Evolutionary conservation across 2,329 filamentous ascomycete genomes (phyloP).

Genomic region (Ceratocystiopsis minuta): DNA sequence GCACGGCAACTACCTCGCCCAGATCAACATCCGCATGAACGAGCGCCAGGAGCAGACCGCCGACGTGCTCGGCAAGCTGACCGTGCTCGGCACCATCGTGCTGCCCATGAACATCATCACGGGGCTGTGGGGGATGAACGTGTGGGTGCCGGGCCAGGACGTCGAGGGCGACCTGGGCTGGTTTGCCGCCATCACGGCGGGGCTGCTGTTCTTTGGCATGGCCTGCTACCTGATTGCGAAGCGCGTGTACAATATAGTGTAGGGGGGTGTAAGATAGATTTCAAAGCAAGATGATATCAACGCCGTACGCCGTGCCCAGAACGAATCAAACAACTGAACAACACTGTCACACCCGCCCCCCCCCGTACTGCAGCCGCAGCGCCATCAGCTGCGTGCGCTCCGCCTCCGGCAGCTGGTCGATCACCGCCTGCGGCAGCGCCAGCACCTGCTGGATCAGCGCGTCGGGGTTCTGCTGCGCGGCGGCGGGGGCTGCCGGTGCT

Average conservation of each 20-base stretch:
- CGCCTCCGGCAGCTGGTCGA: constrained; percentile 58
- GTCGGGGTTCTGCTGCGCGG: constrained; percentile 35
- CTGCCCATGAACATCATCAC: constrained; percentile 98
- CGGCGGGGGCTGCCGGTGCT: constrained; percentile 12
- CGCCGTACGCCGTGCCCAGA: too few species aligned
- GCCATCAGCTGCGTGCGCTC: constrained; percentile 66
- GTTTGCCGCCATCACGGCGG: constrained; percentile 60
- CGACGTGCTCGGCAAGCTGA: constrained; percentile 85
- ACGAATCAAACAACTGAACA: too few species aligned
- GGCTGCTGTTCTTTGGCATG: constrained; percentile 60
- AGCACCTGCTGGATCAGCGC: constrained; percentile 68
- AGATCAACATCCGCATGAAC: constrained; percentile 98
- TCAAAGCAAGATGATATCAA: neutral
- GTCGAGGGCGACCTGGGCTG: constrained; percentile 55
- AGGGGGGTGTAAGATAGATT: neutral
- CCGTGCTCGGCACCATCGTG: constrained; percentile 90
- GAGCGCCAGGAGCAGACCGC: constrained; percentile 91
- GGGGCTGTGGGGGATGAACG: constrained; percentile 97
- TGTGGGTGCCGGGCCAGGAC: constrained; percentile 84
- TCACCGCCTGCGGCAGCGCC: constrained; percentile 57
- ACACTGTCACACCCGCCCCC: constrained; percentile 16
- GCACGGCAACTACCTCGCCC: constrained; percentile 94
- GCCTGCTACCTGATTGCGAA: constrained; percentile 69
- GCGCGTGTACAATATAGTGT: constrained; percentile 66
- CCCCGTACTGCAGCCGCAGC: constrained; percentile 28